Evolutionary conservation across 768 basidiomycete species (phyloP).

Genomic region (Mycena crocata): DNA sequence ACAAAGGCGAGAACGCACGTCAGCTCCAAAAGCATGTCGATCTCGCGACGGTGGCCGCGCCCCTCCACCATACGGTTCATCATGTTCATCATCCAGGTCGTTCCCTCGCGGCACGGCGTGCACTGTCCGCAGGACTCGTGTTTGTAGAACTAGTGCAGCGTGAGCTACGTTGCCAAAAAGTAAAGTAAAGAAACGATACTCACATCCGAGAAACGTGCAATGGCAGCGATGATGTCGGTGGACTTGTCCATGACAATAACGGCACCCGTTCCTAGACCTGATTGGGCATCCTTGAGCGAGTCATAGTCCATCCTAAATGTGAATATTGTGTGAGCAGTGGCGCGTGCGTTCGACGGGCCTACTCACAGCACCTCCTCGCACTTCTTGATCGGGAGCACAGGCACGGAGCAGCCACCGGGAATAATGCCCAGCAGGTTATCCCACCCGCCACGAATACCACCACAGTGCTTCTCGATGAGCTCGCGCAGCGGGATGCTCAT

Average conservation of each 20-base stretch:
- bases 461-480: slow-evolving; percentile 95
- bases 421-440: slow-evolving; percentile 97
- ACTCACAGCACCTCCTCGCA: slow-evolving; percentile 92
- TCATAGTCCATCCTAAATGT: slow-evolving; percentile 94
- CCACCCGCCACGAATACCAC: slow-evolving; percentile 95
- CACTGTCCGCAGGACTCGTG: slow-evolving; percentile 99
- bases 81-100: slow-evolving; percentile 99
- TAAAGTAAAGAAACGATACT: slow-evolving; percentile 48
- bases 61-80: slow-evolving; percentile 97
- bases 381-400: slow-evolving; percentile 85
- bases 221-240: slow-evolving; percentile 94
- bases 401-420: slow-evolving; percentile 95
- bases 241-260: slow-evolving; percentile 99
- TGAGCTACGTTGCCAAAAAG: neutral
- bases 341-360: neutral
- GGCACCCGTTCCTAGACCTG: slow-evolving; percentile 97
- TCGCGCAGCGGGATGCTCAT: slow-evolving; percentile 98
- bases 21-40: slow-evolving; percentile 97
- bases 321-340: slow-evolving; percentile 12
- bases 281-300: slow-evolving; percentile 94
- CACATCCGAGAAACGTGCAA: slow-evolving; percentile 94
- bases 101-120: slow-evolving; percentile 93
- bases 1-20: slow-evolving; percentile 66
- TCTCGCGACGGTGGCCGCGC: slow-evolving; percentile 90
- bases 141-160: slow-evolving; percentile 84